Evolutionary conservation across 306 rosid genomes (phyloP).

Genomic region (Quercus dentata): DNA sequence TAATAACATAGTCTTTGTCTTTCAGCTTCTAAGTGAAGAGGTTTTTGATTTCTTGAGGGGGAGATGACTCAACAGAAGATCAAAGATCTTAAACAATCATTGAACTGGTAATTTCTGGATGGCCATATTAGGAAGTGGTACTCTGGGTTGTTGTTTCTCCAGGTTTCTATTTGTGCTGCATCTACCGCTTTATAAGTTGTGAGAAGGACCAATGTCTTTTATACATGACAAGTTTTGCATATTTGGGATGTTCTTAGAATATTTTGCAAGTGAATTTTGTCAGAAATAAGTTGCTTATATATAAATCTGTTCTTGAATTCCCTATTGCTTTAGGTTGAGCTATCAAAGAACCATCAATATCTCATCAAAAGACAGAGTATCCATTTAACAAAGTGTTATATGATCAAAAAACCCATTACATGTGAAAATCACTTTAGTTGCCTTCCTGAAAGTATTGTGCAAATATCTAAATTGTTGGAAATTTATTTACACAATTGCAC

Average conservation of each 20-base stretch:
- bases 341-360: background rate
- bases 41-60: constrained; percentile 59
- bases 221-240: background rate
- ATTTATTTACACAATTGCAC: too few relatives aligned
- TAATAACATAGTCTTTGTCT: background rate
- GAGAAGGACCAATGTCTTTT: background rate
- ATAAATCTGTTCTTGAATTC: background rate
- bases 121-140: background rate
- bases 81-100: constrained; percentile 61
- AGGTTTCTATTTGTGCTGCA: background rate
- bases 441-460: too few relatives aligned
- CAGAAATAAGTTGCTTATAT: background rate
- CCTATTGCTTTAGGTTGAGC: background rate
- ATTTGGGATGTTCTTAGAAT: too few relatives aligned
- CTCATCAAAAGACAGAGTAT: background rate
- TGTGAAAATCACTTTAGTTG: too few relatives aligned
- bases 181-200: background rate
- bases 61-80: constrained; percentile 69
- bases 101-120: constrained; percentile 59
- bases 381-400: too few relatives aligned
- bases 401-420: too few relatives aligned
- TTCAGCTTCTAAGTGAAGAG: too few relatives aligned
- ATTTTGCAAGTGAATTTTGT: background rate
- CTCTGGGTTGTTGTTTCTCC: background rate
- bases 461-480: too few relatives aligned